These are phyloP conservation scores for Sugiyamaella boreocaroliniensis DNA, from an alignment of 805 yeast species.

Conservation along the genomic window DNA sequence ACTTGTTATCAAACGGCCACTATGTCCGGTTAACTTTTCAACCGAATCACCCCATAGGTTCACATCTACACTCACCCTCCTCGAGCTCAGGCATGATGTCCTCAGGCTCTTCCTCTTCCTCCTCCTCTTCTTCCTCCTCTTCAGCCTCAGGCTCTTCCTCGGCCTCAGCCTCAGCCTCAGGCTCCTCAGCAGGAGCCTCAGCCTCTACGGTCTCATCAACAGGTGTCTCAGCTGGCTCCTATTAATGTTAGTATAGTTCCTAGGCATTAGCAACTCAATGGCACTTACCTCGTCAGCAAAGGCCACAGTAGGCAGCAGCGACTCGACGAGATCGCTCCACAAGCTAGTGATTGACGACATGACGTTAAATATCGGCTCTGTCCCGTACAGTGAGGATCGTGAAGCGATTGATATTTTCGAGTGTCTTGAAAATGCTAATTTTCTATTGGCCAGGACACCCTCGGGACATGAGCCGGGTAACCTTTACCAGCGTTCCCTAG, in stretches of 20 bases:
- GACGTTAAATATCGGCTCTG: not conserved
- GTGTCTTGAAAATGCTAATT: not conserved
- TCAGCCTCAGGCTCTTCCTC: slow-evolving; percentile 35
- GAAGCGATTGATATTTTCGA: not conserved
- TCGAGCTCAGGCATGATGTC: slow-evolving; percentile 61
- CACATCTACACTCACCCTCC: slow-evolving; percentile 31
- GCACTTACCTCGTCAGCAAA: slow-evolving; percentile 54
- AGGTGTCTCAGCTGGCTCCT: not conserved
- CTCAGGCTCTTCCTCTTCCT: slow-evolving; percentile 61
- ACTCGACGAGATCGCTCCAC: slow-evolving; percentile 62
- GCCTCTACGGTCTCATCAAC: slow-evolving; percentile 4
- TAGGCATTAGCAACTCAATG: not conserved
- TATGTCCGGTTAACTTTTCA: too few species aligned
- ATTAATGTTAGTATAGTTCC: not conserved
- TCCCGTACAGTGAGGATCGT: not conserved
- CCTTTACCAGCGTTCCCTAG: not conserved
- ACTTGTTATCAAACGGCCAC: slow-evolving; percentile 16
- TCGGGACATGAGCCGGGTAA: not conserved
- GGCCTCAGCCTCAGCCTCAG: slow-evolving; percentile 19
- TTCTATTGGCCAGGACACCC: not conserved
- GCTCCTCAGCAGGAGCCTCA: slow-evolving; percentile 13
- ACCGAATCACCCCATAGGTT: not conserved
- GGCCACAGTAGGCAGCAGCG: slow-evolving; percentile 70
- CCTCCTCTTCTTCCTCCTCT: slow-evolving; percentile 46
- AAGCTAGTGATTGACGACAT: slow-evolving; percentile 19